Evolutionary conservation across 192 early-diverging fungal genomes (phyloP).

Genomic region (Podila clonocystis): DNA sequence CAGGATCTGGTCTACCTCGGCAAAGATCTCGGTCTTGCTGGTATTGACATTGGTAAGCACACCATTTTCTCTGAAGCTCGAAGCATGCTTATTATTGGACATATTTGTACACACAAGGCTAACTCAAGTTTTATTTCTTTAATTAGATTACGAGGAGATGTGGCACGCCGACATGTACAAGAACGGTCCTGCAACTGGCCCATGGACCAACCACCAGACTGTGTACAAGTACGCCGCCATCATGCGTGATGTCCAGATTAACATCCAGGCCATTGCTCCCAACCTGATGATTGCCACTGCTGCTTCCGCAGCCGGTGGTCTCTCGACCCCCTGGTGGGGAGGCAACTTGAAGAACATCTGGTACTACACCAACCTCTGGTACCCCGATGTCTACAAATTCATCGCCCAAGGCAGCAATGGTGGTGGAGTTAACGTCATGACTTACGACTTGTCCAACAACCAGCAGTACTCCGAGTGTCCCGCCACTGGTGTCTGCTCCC

Average conservation of each 20-base stretch:
- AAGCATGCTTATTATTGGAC: background rate
- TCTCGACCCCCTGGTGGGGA: conserved; percentile 51
- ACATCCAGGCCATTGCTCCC: conserved; percentile 36
- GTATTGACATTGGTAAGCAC: conserved; percentile 36
- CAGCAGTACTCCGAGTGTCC: conserved; percentile 43
- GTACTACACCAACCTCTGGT: conserved; percentile 45
- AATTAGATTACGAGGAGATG: conserved; percentile 48
- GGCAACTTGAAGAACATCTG: conserved; percentile 54
- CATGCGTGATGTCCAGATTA: conserved; percentile 41
- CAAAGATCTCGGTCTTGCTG: conserved; percentile 41
- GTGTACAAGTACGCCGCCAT: conserved; percentile 48
- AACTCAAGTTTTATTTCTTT: background rate
- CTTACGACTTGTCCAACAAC: conserved; percentile 47
- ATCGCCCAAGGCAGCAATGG: conserved; percentile 14
- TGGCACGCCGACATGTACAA: conserved; percentile 50
- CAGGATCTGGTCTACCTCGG: conserved; percentile 49
- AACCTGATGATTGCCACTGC: conserved; percentile 27
- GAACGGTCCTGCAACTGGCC: conserved; percentile 27
- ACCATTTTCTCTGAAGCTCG: background rate
- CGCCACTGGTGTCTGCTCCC: conserved; percentile 20
- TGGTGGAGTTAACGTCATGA: conserved; percentile 49
- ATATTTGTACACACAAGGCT: background rate
- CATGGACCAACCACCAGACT: conserved; percentile 50
- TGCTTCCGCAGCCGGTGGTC: conserved; percentile 47
- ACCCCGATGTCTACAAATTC: conserved; percentile 37